A percentile compares a stretch with the other conserved stretches of the same genome.
Evolutionary conservation across 2,329 filamentous ascomycete species (phyloP).

Genomic region (Ophiostoma piceae): DNA sequence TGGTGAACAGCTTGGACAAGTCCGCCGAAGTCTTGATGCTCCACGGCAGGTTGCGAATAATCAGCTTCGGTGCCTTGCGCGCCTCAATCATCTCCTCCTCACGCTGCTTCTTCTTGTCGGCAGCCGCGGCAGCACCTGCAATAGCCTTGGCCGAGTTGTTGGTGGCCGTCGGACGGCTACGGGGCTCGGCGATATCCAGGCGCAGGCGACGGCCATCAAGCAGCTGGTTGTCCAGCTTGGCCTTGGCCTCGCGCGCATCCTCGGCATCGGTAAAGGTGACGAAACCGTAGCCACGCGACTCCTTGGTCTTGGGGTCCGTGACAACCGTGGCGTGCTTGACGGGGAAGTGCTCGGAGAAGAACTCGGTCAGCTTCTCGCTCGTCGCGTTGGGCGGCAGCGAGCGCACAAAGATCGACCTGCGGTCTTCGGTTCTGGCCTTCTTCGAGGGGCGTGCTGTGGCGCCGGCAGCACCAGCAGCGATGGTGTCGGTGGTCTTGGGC

Average conservation of each 20-base stretch:
- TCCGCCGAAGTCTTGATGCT: conserved; percentile 84
- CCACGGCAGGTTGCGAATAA: conserved; percentile 94
- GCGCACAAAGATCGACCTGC: conserved; percentile 81
- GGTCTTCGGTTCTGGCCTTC: conserved; percentile 54
- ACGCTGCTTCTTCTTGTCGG: conserved; percentile 47
- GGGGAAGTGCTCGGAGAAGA: conserved; percentile 91
- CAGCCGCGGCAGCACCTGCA: conserved; percentile 36
- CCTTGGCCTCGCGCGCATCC: conserved; percentile 75
- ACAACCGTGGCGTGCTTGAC: conserved; percentile 96
- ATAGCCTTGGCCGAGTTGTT: conserved; percentile 33
- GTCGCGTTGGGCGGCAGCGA: conserved; percentile 74
- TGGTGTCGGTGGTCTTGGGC: conserved; percentile 1
- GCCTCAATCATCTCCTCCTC: conserved; percentile 57
- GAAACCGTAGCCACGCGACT: conserved; percentile 89
- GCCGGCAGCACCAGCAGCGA: background rate
- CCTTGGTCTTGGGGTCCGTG: conserved; percentile 75
- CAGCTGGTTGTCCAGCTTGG: conserved; percentile 71
- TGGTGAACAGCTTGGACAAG: conserved; percentile 70
- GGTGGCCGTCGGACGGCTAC: conserved; percentile 61
- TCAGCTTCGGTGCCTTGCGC: conserved; percentile 65
- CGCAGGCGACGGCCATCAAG: conserved; percentile 77
- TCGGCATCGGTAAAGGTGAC: conserved; percentile 94
- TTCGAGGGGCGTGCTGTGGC: conserved; percentile 40
- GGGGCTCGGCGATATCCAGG: conserved; percentile 80
- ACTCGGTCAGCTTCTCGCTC: conserved; percentile 73